Conservation (phyloP, 768 basidiomycete genomes). For the Rhizopogon rudus region DNA sequence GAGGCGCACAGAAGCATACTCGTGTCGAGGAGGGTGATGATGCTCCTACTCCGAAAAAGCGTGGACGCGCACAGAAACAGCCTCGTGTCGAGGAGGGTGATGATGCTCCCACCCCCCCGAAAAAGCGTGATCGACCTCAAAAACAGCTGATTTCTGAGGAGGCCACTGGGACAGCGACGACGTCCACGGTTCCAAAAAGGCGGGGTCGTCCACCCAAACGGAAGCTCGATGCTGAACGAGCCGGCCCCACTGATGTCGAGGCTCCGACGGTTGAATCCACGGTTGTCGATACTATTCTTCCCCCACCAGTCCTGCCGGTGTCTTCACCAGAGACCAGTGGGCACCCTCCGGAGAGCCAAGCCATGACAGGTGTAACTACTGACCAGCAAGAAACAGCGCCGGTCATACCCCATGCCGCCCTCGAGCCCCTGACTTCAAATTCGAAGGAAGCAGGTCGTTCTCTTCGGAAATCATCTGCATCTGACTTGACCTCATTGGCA, state of each 20-base stretch:
- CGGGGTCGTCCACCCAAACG: slow-evolving; percentile 34
- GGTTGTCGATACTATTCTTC: background rate
- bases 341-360: slow-evolving; percentile 24
- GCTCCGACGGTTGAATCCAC: slow-evolving; percentile 1
- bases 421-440: background rate
- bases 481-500: background rate
- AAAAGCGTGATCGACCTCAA: slow-evolving; percentile 32
- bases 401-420: too few species aligned
- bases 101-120: slow-evolving; percentile 15
- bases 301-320: background rate
- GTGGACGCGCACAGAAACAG: slow-evolving; percentile 36
- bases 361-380: background rate
- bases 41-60: slow-evolving; percentile 25
- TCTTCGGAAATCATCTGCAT: background rate
- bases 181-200: slow-evolving; percentile 20
- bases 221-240: slow-evolving; percentile 9
- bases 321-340: slow-evolving; percentile 30
- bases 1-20: slow-evolving; percentile 34
- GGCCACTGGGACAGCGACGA: background rate
- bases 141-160: slow-evolving; percentile 14
- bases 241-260: background rate
- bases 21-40: slow-evolving; percentile 7
- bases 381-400: background rate
- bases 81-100: slow-evolving; percentile 10
- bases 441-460: background rate